phyloP scores from a whole-genome alignment of 495 filamentous ascomycete species.

The Saxophila tyrrhenica region DNA sequence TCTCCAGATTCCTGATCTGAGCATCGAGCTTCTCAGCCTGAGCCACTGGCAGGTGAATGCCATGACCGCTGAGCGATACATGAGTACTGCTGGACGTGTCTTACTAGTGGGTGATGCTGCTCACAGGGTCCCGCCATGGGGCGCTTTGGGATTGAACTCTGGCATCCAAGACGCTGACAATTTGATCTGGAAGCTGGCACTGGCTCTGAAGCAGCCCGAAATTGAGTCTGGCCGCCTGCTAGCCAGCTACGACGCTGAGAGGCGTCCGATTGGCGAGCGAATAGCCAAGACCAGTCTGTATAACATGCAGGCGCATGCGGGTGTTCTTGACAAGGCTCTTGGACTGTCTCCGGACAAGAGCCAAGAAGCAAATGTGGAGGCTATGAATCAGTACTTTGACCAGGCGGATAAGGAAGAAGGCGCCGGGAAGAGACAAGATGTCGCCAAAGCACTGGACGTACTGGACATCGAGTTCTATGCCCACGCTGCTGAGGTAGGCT shows the following conservation, averaged over 20 bases:
- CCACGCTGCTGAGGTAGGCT: constrained; percentile 7
- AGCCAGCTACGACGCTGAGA: constrained; percentile 8
- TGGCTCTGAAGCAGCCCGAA: constrained; percentile 3
- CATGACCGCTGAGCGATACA: constrained; percentile 1
- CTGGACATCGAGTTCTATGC: constrained; percentile 11
- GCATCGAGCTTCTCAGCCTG: constrained; percentile 7
- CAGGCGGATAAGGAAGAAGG: not conserved
- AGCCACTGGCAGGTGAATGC: constrained; percentile 10
- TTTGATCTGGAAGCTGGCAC: constrained; percentile 11
- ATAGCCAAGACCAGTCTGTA: constrained; percentile 6
- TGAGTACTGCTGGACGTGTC: not conserved
- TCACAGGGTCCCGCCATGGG: not conserved
- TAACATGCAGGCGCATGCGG: constrained; percentile 4
- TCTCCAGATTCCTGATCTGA: constrained; percentile 7
- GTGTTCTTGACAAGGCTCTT: constrained; percentile 7
- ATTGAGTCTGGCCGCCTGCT: constrained; percentile 2
- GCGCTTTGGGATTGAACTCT: constrained; percentile 8
- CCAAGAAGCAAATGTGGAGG: constrained; percentile 1
- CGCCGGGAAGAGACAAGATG: not conserved
- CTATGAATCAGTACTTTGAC: constrained; percentile 6
- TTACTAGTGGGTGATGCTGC: constrained; percentile 8
- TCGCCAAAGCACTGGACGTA: not conserved
- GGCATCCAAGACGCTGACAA: constrained; percentile 10
- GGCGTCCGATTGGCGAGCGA: constrained; percentile 4
- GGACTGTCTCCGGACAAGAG: constrained; percentile 1